Conservation (phyloP, 768 basidiomycete species). For the Coprinellus micaceus region DNA sequence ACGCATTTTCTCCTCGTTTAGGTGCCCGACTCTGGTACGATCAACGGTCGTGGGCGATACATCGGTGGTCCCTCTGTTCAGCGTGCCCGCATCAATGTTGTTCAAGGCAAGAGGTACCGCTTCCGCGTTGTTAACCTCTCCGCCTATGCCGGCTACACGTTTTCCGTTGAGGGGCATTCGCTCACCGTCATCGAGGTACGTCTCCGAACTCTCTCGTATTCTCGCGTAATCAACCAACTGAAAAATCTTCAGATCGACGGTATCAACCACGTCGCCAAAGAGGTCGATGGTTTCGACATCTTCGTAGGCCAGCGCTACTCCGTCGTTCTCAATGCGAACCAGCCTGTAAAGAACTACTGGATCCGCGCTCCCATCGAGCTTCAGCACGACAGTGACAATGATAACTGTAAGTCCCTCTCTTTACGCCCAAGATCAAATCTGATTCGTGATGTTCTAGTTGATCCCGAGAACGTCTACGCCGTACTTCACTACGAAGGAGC, state of each 20-base stretch:
- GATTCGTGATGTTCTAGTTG: slow-evolving; percentile 8
- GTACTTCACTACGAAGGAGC: slow-evolving; percentile 33
- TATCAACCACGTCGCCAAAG: slow-evolving; percentile 19
- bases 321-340: slow-evolving; percentile 31
- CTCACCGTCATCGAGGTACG: slow-evolving; percentile 20
- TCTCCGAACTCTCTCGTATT: not conserved
- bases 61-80: slow-evolving; percentile 35
- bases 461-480: slow-evolving; percentile 17
- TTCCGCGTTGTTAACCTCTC: slow-evolving; percentile 51
- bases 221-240: slow-evolving; percentile 16
- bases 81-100: slow-evolving; percentile 40
- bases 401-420: slow-evolving; percentile 7
- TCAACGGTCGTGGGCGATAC: slow-evolving; percentile 46
- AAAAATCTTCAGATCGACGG: slow-evolving; percentile 31
- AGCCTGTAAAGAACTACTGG: slow-evolving; percentile 37
- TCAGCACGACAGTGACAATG: slow-evolving; percentile 12
- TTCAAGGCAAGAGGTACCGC: slow-evolving; percentile 43
- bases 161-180: slow-evolving; percentile 33
- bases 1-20: not conserved
- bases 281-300: slow-evolving; percentile 33
- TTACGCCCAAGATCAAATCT: not conserved
- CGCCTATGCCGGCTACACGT: slow-evolving; percentile 38
- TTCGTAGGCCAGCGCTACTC: slow-evolving; percentile 44
- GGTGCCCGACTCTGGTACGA: slow-evolving; percentile 36
- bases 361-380: slow-evolving; percentile 21